Base-by-base conservation (phyloP, 2,329 filamentous ascomycete genomes). In the Ceratocystis huliohia region DNA sequence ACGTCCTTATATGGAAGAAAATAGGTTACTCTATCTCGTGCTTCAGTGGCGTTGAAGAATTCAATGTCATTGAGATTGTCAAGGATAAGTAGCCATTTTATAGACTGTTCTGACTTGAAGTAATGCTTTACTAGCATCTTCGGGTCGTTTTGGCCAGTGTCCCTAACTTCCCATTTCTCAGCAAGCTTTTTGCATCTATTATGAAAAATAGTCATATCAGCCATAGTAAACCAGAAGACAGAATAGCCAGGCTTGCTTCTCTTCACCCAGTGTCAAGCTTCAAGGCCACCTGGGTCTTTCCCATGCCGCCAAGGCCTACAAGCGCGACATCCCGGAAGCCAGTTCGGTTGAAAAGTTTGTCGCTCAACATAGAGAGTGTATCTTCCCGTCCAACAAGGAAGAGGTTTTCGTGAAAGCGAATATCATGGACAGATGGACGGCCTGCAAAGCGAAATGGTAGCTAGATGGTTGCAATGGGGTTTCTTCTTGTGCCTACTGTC, bases 1-100 rank as follows among this genome's bases (percentile, higher is more conserved):
- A 67, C 63, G 2, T 61, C 10, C 8, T 63, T 70, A 0, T 61
- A 56, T 0, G 75, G 76, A 4, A 78, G 68, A 68, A 72, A 72
- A 3, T 73, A 64, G 0, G 10, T 1, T 4, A 65, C 48, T 15
- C 37, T 10, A 1, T 28, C n/a, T n/a, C 44, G 8, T 17, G 25
- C 3, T 67, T 33, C 7, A 8, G 46, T 2, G 66, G 10, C n/a
- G n/a, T 25, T 22, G 8, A 25, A 8, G n/a, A 25, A 1, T 5
- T 25, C 25, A 5, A 25, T 57, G 33, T 72, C 70, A 50, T 73
- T 70, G 5, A 70, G 69, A 15, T 71, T 72, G 37, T 73, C 72
- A 3, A 72, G 10, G 3, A 72, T 53, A 0, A 73, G 67, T 22
- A 73, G 64, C 71, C 72, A 73, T 3, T 64, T 67, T 1, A 70